Evolutionary conservation across 2,329 filamentous ascomycete species (phyloP), one percentile per base, ranked within the genome.

Genomic region (Amauroascus niger): DNA sequence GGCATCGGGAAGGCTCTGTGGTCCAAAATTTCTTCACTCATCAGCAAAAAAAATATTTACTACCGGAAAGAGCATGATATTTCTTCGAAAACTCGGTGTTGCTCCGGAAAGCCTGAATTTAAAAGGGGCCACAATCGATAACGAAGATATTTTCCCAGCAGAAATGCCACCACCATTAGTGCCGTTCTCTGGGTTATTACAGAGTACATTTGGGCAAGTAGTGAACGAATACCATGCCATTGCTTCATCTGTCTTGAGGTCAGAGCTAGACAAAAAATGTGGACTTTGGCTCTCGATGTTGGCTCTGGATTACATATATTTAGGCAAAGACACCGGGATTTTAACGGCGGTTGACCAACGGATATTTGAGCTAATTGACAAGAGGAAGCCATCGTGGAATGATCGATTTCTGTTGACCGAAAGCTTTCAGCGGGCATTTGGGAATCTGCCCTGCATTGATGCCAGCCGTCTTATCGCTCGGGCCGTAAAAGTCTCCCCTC

Each of bases 21-120:
- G 84, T 0, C 90, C 91, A 0, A 76, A 72, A 2, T 96, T 95
- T 59, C 75, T 96, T 3, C 80, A 83, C 37, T 77, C 83, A 1
- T 79, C 83, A 1, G 81, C 81, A 0, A 71, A 74, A 22, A 86
- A 83, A 57, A 88, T 96, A 35, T 91, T 95, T 62, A 88, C 84
- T 1, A 84, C 88, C 1, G 91, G 91, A 0, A 96, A 96, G 69
- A 94, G 86, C 61, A 83, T 93, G 53, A 81, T 93, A 1, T 85
- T 96, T 43, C 71, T 96, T n/a, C 84, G 83, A 56, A 79, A 84
- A 46, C 74, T 95, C 9, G 82, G 39, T 74, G 77, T 53, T 74
- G 52, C 59, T 13, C 61, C 62, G 4, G 61, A 64, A n/a, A 54
- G 50, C 13, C 26, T 62, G 1, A 60, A 63, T n/a, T 35, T 52